A percentile compares a stretch with the other conserved stretches of the same genome.
Conservation (phyloP, 176 grass and related monocot genomes). For the Hyparrhenia diplandra region DNA sequence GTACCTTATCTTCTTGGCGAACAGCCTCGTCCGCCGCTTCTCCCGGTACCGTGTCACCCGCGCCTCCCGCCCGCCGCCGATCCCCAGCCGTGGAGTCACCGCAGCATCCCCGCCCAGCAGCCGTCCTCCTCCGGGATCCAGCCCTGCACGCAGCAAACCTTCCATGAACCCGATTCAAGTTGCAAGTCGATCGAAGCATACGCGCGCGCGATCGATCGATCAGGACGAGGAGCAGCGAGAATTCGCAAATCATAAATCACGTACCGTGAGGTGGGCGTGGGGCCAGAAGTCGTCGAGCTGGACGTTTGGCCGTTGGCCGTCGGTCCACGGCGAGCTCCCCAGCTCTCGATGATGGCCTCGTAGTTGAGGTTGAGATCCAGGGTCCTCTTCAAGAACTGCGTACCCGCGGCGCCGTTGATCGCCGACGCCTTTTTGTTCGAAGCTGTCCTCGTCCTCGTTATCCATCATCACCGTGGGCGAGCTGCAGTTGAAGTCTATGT, state of each 20-base stretch:
- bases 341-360: constrained; percentile 74
- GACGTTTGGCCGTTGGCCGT: constrained; percentile 51
- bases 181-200: not conserved
- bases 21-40: constrained; percentile 93
- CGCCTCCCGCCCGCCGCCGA: constrained; percentile 51
- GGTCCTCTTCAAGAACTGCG: constrained; percentile 28
- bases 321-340: constrained; percentile 82
- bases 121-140: constrained; percentile 40
- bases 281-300: constrained; percentile 47
- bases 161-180: not conserved
- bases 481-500: constrained; percentile 51
- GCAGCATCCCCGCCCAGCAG: not conserved
- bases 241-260: not conserved
- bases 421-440: constrained; percentile 23
- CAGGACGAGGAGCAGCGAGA: not conserved
- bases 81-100: constrained; percentile 4
- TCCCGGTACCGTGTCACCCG: constrained; percentile 83
- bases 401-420: not conserved
- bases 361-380: constrained; percentile 72
- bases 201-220: not conserved
- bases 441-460: constrained; percentile 28
- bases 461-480: constrained; percentile 38
- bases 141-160: constrained; percentile 32
- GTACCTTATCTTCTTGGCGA: constrained; percentile 98
- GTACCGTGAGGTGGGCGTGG: constrained; percentile 45